Percentiles rank a stretch among this genome's conserved stretches.
Evolutionary conservation across 805 yeast genomes (phyloP).

Genomic region (Isabelozyma gotoi): DNA sequence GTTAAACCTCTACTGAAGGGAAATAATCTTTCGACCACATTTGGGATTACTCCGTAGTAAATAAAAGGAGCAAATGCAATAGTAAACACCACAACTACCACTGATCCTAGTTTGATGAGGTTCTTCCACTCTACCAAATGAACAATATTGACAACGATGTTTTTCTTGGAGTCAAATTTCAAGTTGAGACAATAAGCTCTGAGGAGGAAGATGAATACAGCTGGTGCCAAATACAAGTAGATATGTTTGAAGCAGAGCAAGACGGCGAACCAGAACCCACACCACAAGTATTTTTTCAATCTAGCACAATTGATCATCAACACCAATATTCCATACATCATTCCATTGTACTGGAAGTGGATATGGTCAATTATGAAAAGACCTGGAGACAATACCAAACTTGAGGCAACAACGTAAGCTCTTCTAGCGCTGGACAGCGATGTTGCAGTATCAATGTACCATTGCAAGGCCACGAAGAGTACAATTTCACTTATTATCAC

Average conservation of each 20-base stretch:
- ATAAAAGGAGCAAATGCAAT: slow-evolving; percentile 80
- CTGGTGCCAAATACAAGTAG: slow-evolving; percentile 90
- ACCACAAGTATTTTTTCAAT: slow-evolving; percentile 50
- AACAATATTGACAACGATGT: slow-evolving; percentile 24
- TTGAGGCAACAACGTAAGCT: slow-evolving; percentile 74
- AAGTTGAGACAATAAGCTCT: slow-evolving; percentile 68
- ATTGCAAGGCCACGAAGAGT: slow-evolving; percentile 67
- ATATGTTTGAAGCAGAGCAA: slow-evolving; percentile 93
- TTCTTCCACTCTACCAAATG: slow-evolving; percentile 53
- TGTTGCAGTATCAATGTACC: slow-evolving; percentile 54
- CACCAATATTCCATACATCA: slow-evolving; percentile 82
- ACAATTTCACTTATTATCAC: slow-evolving; percentile 78
- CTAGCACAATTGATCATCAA: slow-evolving; percentile 73
- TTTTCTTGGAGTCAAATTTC: slow-evolving; percentile 20
- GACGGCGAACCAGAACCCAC: slow-evolving; percentile 70
- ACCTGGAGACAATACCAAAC: slow-evolving; percentile 87
- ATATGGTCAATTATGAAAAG: slow-evolving; percentile 89
- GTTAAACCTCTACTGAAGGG: slow-evolving; percentile 95
- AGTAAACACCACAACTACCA: slow-evolving; percentile 60
- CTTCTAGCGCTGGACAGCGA: slow-evolving; percentile 41
- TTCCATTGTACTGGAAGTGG: slow-evolving; percentile 96
- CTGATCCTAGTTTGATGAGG: slow-evolving; percentile 58
- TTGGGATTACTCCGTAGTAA: slow-evolving; percentile 58
- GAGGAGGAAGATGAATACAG: slow-evolving; percentile 77
- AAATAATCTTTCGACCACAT: slow-evolving; percentile 69